Conservation (phyloP, 2,329 filamentous ascomycete species). For the Parasarocladium wereldwijsianum region DNA sequence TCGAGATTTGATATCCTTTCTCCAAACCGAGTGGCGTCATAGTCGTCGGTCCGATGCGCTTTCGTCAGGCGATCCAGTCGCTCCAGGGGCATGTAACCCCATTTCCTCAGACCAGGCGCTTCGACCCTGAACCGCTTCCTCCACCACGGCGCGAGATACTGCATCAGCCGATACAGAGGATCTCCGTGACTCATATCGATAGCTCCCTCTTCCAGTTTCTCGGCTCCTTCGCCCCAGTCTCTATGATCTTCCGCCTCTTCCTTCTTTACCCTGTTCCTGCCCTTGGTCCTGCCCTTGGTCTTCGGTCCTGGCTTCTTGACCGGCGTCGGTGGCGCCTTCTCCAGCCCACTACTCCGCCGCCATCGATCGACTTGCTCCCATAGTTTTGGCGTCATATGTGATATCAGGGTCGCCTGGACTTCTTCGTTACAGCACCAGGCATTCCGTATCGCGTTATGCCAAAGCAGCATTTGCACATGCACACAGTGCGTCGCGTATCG, state of each 20-base stretch:
- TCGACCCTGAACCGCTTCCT: constrained; percentile 67
- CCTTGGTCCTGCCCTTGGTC: constrained; percentile 15
- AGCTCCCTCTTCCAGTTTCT: constrained; percentile 51
- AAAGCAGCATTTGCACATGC: constrained; percentile 77
- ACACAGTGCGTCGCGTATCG: constrained; percentile 70
- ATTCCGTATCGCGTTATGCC: constrained; percentile 79
- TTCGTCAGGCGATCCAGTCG: constrained; percentile 60
- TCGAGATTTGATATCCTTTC: constrained; percentile 56
- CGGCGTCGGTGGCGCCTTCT: constrained; percentile 21
- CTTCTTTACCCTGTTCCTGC: constrained; percentile 21
- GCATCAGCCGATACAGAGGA: constrained; percentile 63
- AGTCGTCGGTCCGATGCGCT: constrained; percentile 47
- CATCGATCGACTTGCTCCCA: constrained; percentile 63
- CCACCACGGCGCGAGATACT: constrained; percentile 73
- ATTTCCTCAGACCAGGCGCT: constrained; percentile 70
- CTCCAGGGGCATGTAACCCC: constrained; percentile 71
- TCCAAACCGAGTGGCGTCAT: constrained; percentile 53
- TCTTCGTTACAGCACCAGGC: constrained; percentile 67
- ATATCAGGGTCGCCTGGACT: constrained; percentile 60
- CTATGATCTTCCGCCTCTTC: constrained; percentile 18
- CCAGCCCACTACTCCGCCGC: constrained; percentile 52
- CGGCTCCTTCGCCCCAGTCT: constrained; percentile 61
- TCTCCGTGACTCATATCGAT: constrained; percentile 74
- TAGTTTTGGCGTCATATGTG: constrained; percentile 53
- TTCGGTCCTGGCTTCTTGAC: constrained; percentile 12